A percentile compares a stretch with the other conserved stretches of the same genome.
phyloP scores from a whole-genome alignment of 176 grass and related monocot genomes.

The bread wheat (Triticum aestivum) region IWGSC_CS_RefSeq_v2.1 NC_057797.1:121095622-121096121 shows the following conservation, averaged over 20 bases:
- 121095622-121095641: background rate
- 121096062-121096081: conserved; percentile 52
- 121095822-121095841: too few species aligned
- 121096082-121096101: conserved; percentile 49
- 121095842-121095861: too few species aligned
- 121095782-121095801: background rate
- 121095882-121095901: too few species aligned
- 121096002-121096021: too few species aligned
- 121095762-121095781: background rate
- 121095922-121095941: background rate
- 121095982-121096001: background rate
- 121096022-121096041: background rate
- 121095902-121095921: too few species aligned
- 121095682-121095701: background rate
- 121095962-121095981: background rate
- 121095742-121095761: background rate
- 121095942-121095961: background rate
- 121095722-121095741: background rate
- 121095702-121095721: background rate
- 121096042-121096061: conserved; percentile 45
- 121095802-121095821: background rate
- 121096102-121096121: conserved; percentile 60
- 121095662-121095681: background rate
- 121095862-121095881: too few species aligned
- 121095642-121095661: background rate